A percentile compares a stretch with the other conserved stretches of the same genome.
Evolutionary conservation across 257 asterid species (phyloP).

Genomic region (Fraxinus anomala): DNA sequence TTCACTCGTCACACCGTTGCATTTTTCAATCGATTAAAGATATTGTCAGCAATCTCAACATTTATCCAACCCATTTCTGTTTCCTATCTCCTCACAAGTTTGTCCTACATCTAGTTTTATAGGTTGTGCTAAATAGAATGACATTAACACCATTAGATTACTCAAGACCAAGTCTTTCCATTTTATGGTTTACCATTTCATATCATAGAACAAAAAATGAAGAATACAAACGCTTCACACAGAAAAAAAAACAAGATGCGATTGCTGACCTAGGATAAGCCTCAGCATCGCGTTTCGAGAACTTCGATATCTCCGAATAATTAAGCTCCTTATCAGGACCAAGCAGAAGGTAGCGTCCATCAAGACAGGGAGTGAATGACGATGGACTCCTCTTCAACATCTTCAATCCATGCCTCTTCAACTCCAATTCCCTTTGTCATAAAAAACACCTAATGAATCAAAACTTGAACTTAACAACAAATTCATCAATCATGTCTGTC

Average conservation of each 20-base stretch:
- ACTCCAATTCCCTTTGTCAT: slow-evolving; percentile 68
- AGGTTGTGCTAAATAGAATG: not conserved
- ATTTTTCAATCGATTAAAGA: not conserved
- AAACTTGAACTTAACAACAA: not conserved
- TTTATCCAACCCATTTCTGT: not conserved
- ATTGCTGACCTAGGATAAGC: slow-evolving; percentile 66
- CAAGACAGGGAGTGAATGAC: slow-evolving; percentile 90
- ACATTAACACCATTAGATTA: not conserved
- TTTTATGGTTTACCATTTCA: not conserved
- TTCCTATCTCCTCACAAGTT: not conserved
- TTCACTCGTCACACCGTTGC: not conserved
- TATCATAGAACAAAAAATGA: not conserved
- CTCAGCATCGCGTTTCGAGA: slow-evolving; percentile 78
- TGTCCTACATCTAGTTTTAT: not conserved
- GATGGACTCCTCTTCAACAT: slow-evolving; percentile 80
- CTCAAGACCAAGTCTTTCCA: not conserved
- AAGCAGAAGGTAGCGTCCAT: slow-evolving; percentile 87
- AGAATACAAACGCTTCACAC: not conserved
- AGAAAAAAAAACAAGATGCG: too few species aligned
- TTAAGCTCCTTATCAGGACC: slow-evolving; percentile 73
- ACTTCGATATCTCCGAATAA: slow-evolving; percentile 79
- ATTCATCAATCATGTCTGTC: not conserved
- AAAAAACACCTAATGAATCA: not conserved
- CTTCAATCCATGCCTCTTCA: slow-evolving; percentile 82
- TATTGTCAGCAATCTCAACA: not conserved